These are phyloP conservation scores for Penicillium antarcticum DNA, from an alignment of 495 filamentous ascomycete species.

Conservation along the genomic window DNA sequence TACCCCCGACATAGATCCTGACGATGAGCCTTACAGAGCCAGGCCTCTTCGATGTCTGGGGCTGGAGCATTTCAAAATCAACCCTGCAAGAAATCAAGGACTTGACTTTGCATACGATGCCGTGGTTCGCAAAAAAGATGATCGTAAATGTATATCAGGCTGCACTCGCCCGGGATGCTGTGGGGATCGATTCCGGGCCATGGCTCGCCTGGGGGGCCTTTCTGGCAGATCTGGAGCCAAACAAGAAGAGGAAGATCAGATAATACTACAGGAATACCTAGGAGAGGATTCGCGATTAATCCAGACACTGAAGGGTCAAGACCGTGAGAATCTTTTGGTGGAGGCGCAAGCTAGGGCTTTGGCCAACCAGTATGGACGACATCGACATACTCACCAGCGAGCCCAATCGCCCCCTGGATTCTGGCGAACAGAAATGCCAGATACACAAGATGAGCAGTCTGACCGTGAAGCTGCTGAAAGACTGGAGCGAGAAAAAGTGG, in stretches of 20 bases:
- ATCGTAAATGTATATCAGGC: conserved; percentile 72
- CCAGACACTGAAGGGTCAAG: conserved; percentile 41
- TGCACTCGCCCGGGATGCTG: conserved; percentile 78
- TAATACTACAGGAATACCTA: conserved; percentile 63
- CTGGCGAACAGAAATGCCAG: conserved; percentile 86
- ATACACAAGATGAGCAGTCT: conserved; percentile 68
- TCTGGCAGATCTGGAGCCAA: conserved; percentile 17
- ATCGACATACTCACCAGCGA: conserved; percentile 70
- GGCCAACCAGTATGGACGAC: conserved; percentile 70
- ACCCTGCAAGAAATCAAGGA: conserved; percentile 70
- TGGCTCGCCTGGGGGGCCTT: conserved; percentile 49
- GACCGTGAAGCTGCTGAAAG: conserved; percentile 59
- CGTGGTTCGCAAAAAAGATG: conserved; percentile 68
- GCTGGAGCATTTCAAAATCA: conserved; percentile 78
- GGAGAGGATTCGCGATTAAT: conserved; percentile 51
- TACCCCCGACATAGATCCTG: conserved; percentile 17
- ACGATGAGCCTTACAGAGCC: conserved; percentile 47
- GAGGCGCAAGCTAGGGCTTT: conserved; percentile 65
- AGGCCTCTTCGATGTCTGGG: conserved; percentile 50
- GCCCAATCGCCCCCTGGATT: conserved; percentile 74
- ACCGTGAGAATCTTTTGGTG: conserved; percentile 56
- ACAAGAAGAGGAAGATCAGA: conserved; percentile 44
- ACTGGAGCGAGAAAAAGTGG: conserved; percentile 58
- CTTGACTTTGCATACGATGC: conserved; percentile 70
- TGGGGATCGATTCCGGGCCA: conserved; percentile 64